A percentile compares a stretch with the other conserved stretches of the same genome.
Conservation (phyloP, 805 yeast genomes). For the Metschnikowia aberdeeniae region DNA sequence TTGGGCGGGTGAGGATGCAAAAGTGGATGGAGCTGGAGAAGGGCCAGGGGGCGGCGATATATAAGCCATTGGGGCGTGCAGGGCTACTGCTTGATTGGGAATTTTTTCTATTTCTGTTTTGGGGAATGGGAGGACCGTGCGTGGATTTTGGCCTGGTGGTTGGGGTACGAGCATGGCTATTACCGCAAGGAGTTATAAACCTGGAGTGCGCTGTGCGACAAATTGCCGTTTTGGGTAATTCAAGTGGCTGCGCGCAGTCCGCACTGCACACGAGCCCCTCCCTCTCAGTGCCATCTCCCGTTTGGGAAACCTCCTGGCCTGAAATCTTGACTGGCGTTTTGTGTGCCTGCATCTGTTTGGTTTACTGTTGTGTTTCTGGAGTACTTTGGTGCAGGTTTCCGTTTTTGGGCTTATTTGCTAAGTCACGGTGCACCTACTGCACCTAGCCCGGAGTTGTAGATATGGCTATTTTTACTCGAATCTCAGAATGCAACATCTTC, state of each 20-base stretch:
- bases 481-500: too few species aligned
- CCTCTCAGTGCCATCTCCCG: not conserved
- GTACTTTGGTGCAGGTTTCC: too few species aligned
- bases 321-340: not conserved
- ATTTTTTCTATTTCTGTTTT: slow-evolving; percentile 2
- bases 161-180: not conserved
- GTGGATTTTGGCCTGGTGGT: not conserved
- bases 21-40: not conserved
- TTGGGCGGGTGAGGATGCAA: not conserved
- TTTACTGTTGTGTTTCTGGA: not conserved
- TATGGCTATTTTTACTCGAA: too few species aligned
- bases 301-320: not conserved
- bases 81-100: not conserved
- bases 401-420: too few species aligned
- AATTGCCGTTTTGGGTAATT: slow-evolving; percentile 2
- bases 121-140: not conserved
- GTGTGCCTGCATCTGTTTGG: not conserved
- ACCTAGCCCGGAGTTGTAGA: too few species aligned
- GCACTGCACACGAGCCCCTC: not conserved
- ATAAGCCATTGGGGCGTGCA: not conserved
- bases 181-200: slow-evolving; percentile 2
- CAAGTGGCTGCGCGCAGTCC: not conserved
- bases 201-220: slow-evolving; percentile 3
- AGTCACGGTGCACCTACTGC: too few species aligned
- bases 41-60: not conserved